Percentiles rank a stretch among this genome's conserved stretches.
phyloP scores from a whole-genome alignment of 2,329 filamentous ascomycete genomes.

The Cadophora gregata region DNA sequence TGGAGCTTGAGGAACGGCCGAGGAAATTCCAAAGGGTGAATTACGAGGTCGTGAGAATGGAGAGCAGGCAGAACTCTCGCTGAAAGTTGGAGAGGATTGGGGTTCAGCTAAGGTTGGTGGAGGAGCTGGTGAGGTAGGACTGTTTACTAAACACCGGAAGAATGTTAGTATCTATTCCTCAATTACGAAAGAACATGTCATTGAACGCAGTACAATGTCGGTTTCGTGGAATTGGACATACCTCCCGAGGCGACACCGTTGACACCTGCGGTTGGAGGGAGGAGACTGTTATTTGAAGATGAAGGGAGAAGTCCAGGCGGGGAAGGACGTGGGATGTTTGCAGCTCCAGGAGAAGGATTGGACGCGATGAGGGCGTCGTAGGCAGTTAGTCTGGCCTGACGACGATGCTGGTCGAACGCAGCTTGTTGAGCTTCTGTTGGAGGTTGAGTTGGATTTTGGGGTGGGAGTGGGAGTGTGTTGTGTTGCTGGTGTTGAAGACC shows the following conservation, averaged over 20 bases:
- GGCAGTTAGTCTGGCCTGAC: background rate
- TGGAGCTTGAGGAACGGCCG: background rate
- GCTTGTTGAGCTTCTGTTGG: background rate
- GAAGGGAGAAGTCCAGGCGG: background rate
- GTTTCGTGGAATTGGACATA: background rate
- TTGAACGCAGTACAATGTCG: background rate
- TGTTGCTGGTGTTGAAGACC: background rate
- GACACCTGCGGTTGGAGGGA: background rate
- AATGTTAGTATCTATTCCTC: background rate
- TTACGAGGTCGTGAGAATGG: background rate
- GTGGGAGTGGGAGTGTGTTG: background rate
- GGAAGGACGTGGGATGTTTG: background rate
- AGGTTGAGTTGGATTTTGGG: background rate
- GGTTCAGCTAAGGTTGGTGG: background rate
- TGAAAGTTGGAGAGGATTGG: background rate
- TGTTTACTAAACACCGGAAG: background rate
- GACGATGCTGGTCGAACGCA: background rate
- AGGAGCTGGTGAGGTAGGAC: too few relatives aligned
- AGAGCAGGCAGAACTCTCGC: background rate
- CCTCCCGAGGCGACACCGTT: background rate
- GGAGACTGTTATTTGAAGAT: background rate
- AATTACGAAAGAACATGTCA: background rate
- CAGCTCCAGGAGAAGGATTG: background rate
- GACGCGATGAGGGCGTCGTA: background rate
- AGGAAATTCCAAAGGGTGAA: background rate